Evolutionary conservation across 163 green algal genomes (phyloP).

Genomic region (Chloromonas sp.): DNA sequence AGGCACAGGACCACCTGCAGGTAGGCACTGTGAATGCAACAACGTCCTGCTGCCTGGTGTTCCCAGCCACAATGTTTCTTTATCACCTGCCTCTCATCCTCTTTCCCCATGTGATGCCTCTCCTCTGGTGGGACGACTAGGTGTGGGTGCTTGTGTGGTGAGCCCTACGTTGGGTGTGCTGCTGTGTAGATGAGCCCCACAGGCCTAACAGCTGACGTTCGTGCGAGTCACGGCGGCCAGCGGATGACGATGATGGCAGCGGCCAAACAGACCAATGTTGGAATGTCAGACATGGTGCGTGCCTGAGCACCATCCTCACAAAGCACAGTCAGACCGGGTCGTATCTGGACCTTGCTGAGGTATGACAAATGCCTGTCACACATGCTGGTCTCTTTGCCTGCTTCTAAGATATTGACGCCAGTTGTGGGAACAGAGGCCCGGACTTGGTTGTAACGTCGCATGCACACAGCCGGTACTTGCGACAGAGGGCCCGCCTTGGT

Average conservation of each 20-base stretch:
- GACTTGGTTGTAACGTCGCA: too few relatives aligned
- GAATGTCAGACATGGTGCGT: neutral
- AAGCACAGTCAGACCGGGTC: too few relatives aligned
- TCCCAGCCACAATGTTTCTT: too few relatives aligned
- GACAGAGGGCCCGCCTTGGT: neutral
- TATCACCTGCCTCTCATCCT: too few relatives aligned
- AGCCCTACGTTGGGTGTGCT: too few relatives aligned
- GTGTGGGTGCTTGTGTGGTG: too few relatives aligned
- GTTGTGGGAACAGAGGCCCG: neutral
- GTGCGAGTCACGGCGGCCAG: too few relatives aligned
- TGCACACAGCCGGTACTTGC: too few relatives aligned
- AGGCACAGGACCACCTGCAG: too few relatives aligned
- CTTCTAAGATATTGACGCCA: neutral
- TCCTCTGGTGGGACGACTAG: too few relatives aligned
- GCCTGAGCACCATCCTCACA: neutral
- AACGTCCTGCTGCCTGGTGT: neutral
- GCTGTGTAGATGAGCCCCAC: neutral
- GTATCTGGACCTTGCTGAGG: neutral
- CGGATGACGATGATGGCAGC: neutral
- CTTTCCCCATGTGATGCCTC: neutral
- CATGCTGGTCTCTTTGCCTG: too few relatives aligned
- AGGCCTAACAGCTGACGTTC: neutral
- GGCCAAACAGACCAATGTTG: neutral
- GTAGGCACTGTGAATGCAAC: too few relatives aligned
- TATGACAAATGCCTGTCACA: neutral